A percentile compares a stretch with the other conserved stretches of the same genome.
Evolutionary conservation across 345 rosid species (phyloP).

Genomic region (Eucalyptus pauciflora): DNA sequence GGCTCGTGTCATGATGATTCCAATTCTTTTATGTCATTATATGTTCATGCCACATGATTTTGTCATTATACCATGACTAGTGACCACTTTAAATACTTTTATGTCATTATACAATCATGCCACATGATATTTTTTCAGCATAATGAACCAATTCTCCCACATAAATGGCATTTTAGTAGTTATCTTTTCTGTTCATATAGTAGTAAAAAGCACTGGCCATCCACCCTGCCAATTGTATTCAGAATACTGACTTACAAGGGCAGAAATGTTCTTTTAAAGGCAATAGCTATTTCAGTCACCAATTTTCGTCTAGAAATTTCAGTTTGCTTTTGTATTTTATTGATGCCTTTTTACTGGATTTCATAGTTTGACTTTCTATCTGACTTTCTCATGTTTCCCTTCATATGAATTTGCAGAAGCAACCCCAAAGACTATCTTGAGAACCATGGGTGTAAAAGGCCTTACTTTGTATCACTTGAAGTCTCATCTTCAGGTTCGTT

Average conservation of each 20-base stretch:
- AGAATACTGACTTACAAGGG: background rate
- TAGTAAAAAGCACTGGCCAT: background rate
- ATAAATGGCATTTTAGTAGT: background rate
- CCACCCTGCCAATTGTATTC: background rate
- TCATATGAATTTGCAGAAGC: slow-evolving; percentile 43
- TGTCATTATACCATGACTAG: background rate
- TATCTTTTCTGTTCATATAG: background rate
- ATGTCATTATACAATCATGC: background rate
- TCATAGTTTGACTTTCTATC: background rate
- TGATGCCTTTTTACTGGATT: background rate
- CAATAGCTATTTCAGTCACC: background rate
- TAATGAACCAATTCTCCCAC: background rate
- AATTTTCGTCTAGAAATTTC: background rate
- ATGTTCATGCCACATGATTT: too few relatives aligned
- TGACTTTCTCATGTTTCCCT: background rate
- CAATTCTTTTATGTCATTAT: background rate
- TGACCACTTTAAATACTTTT: background rate
- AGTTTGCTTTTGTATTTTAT: background rate
- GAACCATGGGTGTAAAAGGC: slow-evolving; percentile 92
- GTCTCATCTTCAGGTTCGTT: slow-evolving; percentile 84
- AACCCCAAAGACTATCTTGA: slow-evolving; percentile 85
- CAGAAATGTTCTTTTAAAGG: background rate
- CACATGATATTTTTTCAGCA: background rate
- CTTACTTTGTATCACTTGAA: slow-evolving; percentile 89
- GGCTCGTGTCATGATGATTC: background rate